A percentile compares a stretch with the other conserved stretches of the same genome.
These are phyloP conservation scores for Maudiozyma bulderi DNA, from an alignment of 805 yeast species.

Conservation along the genomic window DNA sequence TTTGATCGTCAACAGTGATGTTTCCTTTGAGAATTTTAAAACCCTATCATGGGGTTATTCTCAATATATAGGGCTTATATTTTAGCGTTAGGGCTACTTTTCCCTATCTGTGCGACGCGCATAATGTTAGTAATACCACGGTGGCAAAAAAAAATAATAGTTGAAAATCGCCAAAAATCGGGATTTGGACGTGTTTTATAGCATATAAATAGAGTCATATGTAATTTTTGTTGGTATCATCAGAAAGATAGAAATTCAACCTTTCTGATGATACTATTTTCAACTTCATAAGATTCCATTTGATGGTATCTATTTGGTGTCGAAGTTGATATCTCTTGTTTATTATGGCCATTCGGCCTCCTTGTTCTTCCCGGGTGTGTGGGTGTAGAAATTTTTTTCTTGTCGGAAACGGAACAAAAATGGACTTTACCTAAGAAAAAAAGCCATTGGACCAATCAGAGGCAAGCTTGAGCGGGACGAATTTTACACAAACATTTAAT, in stretches of 20 bases:
- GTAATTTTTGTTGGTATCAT: not conserved
- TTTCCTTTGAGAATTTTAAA: no score
- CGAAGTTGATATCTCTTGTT: not conserved
- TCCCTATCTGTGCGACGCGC: no score
- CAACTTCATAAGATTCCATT: not conserved
- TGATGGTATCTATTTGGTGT: not conserved
- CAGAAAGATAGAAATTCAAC: not conserved
- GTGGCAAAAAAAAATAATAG: not conserved
- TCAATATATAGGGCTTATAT: no score
- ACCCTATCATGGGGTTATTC: no score
- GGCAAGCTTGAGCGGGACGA: conserved; percentile 1
- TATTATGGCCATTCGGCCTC: not conserved
- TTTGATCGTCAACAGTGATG: no score
- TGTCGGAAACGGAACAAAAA: not conserved
- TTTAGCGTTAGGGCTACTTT: no score
- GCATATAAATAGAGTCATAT: not conserved
- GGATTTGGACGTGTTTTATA: not conserved
- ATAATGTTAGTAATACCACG: not conserved
- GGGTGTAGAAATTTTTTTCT: not conserved
- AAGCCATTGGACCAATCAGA: conserved; percentile 17
- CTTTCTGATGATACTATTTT: conserved; percentile 1
- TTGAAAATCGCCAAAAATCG: not conserved
- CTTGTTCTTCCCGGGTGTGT: not conserved
- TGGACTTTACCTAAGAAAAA: conserved; percentile 6
- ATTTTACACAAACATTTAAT: conserved; percentile 7